A percentile compares a stretch with the other conserved stretches of the same genome.
Evolutionary conservation across 2,329 filamentous ascomycete species (phyloP).

Genomic region (Thielaviopsis cerberus): DNA sequence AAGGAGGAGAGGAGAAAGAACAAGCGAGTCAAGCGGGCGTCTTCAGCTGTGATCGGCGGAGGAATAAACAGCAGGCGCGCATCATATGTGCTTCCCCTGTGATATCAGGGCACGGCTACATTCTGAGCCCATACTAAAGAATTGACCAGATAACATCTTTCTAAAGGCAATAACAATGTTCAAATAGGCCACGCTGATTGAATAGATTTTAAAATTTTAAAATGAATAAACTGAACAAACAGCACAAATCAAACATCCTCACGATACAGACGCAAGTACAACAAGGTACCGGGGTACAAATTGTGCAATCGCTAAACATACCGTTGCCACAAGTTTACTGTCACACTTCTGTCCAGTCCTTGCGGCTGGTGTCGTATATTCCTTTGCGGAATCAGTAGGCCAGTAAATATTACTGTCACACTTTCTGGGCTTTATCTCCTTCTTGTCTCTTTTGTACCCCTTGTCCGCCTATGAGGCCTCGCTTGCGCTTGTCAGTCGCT

Average conservation of each 20-base stretch:
- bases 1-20: neutral
- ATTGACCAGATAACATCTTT: too few species aligned
- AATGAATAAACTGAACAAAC: neutral
- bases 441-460: neutral
- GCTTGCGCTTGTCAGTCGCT: neutral
- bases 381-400: too few species aligned
- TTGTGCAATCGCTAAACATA: neutral
- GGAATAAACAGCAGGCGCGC: neutral
- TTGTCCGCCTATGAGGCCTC: neutral
- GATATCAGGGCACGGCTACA: neutral
- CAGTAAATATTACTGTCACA: neutral
- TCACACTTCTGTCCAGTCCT: too few species aligned
- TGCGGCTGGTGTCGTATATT: too few species aligned
- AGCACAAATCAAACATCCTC: too few species aligned
- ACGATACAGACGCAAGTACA: neutral
- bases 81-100: neutral
- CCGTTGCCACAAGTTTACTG: neutral
- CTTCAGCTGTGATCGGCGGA: neutral
- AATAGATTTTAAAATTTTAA: neutral
- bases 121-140: neutral
- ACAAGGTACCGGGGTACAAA: neutral
- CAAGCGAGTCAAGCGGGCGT: neutral
- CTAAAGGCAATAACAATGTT: too few species aligned
- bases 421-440: neutral
- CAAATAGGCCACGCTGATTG: too few species aligned